phyloP scores from a whole-genome alignment of 768 basidiomycete species.

The Phylloporus sp. region DNA sequence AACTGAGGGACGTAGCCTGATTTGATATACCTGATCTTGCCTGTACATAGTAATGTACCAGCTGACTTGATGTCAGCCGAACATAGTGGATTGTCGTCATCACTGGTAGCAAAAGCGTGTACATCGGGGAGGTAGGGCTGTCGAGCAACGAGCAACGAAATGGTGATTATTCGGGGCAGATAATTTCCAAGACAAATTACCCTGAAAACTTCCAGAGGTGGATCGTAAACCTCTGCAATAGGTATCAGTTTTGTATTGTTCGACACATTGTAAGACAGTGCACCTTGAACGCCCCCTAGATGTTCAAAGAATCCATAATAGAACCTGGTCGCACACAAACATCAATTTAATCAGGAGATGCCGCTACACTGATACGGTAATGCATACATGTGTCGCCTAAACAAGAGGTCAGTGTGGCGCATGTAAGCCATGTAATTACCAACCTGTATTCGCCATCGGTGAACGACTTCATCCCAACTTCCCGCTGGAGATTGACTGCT shows the following conservation, averaged over 20 bases:
- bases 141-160: not conserved
- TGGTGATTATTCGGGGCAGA: not conserved
- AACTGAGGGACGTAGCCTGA: constrained; percentile 65
- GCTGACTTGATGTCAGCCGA: constrained; percentile 21
- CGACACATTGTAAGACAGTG: not conserved
- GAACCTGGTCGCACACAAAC: constrained; percentile 21
- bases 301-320: constrained; percentile 29
- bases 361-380: no score
- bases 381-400: constrained; percentile 26
- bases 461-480: constrained; percentile 40
- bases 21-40: constrained; percentile 58
- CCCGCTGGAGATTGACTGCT: constrained; percentile 36
- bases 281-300: constrained; percentile 25
- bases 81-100: not conserved
- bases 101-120: constrained; percentile 14
- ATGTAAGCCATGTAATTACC: constrained; percentile 11
- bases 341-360: not conserved
- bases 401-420: not conserved
- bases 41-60: constrained; percentile 34
- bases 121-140: constrained; percentile 27
- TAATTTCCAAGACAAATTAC: constrained; percentile 2
- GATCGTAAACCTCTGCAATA: constrained; percentile 17
- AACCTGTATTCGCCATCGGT: constrained; percentile 41
- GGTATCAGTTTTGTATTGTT: not conserved
- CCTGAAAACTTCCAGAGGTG: constrained; percentile 25